Base-by-base conservation (phyloP, 331 rosid genomes). In the Malus hybrid region DNA sequence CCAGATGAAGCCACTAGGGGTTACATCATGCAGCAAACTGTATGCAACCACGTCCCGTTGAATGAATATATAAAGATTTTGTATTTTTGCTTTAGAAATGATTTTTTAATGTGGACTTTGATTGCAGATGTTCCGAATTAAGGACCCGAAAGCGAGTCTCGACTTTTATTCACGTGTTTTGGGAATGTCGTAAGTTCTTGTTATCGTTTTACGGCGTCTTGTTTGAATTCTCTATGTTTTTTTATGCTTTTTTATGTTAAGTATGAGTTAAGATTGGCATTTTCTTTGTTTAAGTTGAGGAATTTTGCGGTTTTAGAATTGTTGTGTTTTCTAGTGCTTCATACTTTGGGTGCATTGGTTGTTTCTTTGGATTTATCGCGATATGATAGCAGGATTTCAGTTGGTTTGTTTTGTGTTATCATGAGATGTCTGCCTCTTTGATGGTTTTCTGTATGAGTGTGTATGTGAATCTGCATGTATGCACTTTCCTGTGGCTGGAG, bases 141-240 rank as follows among this genome's bases (percentile, higher is more conserved):
- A 92, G 84, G 97, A 95, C 83, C 99, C 99, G n/a, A 89, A 92
- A 92, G 85, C 74, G 77, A 95, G 97, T 88, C 97, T 90, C 64
- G 93, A 95, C 64, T 95, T 95, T 75, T 95, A 95, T 75, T 90
- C 97, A 52, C 93, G 97, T 67, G 87, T 95, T 22, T 79, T 95
- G 84, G 99, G 97, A 82, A 95, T 95, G 97, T 87, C 97, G 99
- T 95, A 83, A 87, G 99, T 85, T 4, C 2, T 69, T 76, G 18
- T 34, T 39, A 32, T 13, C 11, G 11, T n/a, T 15, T 39, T 19
- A 2, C 36, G 27, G 15, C 64, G 6, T 28, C 11, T 73, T 50
- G 48, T 15, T 16, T 19, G 68, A 31, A 50, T 10, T 31, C 39
- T 10, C 46, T 34, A 39, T 9, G 46, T 39, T 52, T 34, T 19